Percentiles rank a stretch among this genome's conserved stretches.
phyloP scores from a whole-genome alignment of 2,329 filamentous ascomycete genomes.

The Xylaria arbuscula region DNA sequence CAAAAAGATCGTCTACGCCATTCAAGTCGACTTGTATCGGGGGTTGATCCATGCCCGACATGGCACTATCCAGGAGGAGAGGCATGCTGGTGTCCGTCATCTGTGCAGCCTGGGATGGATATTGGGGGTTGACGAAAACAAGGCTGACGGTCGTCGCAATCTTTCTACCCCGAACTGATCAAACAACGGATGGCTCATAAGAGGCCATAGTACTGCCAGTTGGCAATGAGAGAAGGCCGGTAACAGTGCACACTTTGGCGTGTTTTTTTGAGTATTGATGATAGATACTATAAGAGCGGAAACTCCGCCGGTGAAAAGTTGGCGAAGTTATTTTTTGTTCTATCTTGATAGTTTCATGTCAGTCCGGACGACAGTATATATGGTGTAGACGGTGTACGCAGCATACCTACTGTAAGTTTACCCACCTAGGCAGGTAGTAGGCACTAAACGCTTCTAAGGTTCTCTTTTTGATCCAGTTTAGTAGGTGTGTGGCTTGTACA shows the following conservation, averaged over 20 bases:
- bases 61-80: constrained; percentile 65
- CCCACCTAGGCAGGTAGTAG: not conserved
- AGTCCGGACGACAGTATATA: no score
- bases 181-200: constrained; percentile 4
- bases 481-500: constrained; percentile 7
- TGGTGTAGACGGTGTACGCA: not conserved
- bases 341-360: not conserved
- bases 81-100: constrained; percentile 58
- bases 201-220: constrained; percentile 8
- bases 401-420: no score
- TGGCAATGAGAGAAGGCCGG: no score
- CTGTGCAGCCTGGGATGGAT: constrained; percentile 8
- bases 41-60: constrained; percentile 67
- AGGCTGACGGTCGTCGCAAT: not conserved
- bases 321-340: not conserved
- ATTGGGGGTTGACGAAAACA: not conserved
- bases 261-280: not conserved
- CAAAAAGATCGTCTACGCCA: constrained; percentile 80
- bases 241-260: no score
- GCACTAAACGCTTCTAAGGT: no score
- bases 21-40: constrained; percentile 64
- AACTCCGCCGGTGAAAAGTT: not conserved
- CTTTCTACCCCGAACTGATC: constrained; percentile 5
- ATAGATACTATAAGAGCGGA: not conserved
- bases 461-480: no score